A percentile compares a stretch with the other conserved stretches of the same genome.
Conservation (phyloP, 2,329 filamentous ascomycete genomes). For the Ampelomyces quisqualis region DNA sequence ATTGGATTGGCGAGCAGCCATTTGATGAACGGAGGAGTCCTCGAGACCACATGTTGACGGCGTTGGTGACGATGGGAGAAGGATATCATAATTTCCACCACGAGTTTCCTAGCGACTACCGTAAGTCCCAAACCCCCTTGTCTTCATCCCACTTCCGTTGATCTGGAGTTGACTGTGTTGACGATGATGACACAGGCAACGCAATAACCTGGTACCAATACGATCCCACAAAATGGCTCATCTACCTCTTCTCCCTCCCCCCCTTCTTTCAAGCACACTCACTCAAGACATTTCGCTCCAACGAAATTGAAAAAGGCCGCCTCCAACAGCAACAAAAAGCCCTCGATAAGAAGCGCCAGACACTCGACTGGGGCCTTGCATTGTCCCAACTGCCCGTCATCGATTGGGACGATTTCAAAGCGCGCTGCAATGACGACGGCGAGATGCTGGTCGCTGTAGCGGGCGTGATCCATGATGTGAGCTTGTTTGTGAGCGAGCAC, state of each 20-base stretch:
- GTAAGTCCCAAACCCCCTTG: too few species aligned
- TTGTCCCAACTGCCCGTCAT: slow-evolving; percentile 42
- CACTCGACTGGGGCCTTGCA: slow-evolving; percentile 44
- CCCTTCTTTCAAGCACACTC: slow-evolving; percentile 38
- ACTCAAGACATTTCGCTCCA: slow-evolving; percentile 44
- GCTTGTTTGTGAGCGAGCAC: slow-evolving; percentile 41
- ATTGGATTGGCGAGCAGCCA: slow-evolving; percentile 52
- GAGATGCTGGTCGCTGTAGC: slow-evolving; percentile 38
- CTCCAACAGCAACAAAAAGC: slow-evolving; percentile 46
- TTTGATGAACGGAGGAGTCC: slow-evolving; percentile 45
- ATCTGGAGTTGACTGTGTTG: neutral
- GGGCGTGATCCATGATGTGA: slow-evolving; percentile 44
- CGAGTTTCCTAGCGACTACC: slow-evolving; percentile 46
- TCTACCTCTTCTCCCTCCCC: slow-evolving; percentile 35
- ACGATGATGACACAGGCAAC: slow-evolving; percentile 24
- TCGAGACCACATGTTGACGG: slow-evolving; percentile 43
- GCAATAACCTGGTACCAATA: slow-evolving; percentile 44
- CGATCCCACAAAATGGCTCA: slow-evolving; percentile 47
- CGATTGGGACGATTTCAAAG: slow-evolving; percentile 42
- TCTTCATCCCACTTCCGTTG: neutral
- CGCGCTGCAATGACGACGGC: slow-evolving; percentile 33
- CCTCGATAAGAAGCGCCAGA: slow-evolving; percentile 38
- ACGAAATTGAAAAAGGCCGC: slow-evolving; percentile 46
- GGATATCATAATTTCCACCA: slow-evolving; percentile 48
- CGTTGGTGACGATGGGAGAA: slow-evolving; percentile 45